Percentiles rank a stretch among this genome's conserved stretches.
Evolutionary conservation across 805 yeast genomes (phyloP).

Genomic region (Sugiyamaella lignohabitans): DNA sequence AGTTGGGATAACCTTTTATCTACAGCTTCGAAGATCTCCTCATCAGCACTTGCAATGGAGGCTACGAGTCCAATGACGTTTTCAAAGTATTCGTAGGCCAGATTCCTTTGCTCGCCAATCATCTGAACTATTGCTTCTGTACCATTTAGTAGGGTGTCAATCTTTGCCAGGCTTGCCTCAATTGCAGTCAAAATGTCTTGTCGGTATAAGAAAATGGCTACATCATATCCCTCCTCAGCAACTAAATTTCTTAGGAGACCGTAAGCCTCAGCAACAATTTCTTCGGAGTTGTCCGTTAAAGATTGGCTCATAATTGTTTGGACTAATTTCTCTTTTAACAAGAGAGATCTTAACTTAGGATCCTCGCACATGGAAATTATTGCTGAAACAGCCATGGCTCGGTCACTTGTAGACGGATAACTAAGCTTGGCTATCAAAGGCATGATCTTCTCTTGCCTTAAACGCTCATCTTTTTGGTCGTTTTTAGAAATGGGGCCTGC

Average conservation of each 20-base stretch:
- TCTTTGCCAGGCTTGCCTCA: conserved; percentile 37
- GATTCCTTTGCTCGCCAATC: conserved; percentile 36
- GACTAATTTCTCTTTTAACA: conserved; percentile 68
- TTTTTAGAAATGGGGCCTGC: conserved; percentile 6
- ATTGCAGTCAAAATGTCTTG: conserved; percentile 65
- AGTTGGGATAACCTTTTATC: conserved; percentile 24
- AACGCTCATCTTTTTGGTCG: conserved; percentile 39
- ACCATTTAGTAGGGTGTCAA: background rate
- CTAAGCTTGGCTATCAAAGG: conserved; percentile 64
- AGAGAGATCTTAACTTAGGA: conserved; percentile 48
- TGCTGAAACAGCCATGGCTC: conserved; percentile 70
- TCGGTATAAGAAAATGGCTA: conserved; percentile 70
- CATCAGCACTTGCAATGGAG: conserved; percentile 54
- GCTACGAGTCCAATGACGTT: conserved; percentile 63
- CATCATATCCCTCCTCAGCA: conserved; percentile 82
- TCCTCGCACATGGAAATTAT: conserved; percentile 69
- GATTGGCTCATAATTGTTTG: conserved; percentile 56
- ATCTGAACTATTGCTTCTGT: background rate
- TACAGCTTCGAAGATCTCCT: conserved; percentile 45
- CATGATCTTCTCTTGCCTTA: conserved; percentile 50
- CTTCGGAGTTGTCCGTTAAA: conserved; percentile 61
- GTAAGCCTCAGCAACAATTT: conserved; percentile 70
- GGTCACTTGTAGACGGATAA: conserved; percentile 61
- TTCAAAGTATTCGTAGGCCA: conserved; percentile 63
- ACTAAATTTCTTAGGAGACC: conserved; percentile 77